phyloP scores from a whole-genome alignment of 2,329 filamentous ascomycete species.

The Macroventuria anomochaeta region DNA sequence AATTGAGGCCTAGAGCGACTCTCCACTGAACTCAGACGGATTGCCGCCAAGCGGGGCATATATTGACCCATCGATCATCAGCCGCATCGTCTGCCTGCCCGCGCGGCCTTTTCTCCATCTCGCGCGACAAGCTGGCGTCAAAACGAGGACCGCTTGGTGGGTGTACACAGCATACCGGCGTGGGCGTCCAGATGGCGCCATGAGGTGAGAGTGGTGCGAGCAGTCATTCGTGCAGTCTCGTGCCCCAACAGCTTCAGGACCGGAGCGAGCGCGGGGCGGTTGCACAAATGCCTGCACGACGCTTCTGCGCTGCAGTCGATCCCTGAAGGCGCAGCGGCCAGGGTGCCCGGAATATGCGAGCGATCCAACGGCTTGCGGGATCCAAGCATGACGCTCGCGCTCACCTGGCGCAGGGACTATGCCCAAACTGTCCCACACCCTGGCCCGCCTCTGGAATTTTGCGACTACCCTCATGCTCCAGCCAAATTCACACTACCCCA shows the following conservation, averaged over 20 bases:
- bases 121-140: constrained; percentile 30
- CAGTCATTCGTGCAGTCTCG: constrained; percentile 31
- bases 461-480: constrained; percentile 50
- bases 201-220: constrained; percentile 23
- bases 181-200: constrained; percentile 27
- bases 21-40: constrained; percentile 46
- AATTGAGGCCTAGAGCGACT: constrained; percentile 46
- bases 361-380: constrained; percentile 51
- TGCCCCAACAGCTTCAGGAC: constrained; percentile 30
- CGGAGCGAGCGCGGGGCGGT: constrained; percentile 37
- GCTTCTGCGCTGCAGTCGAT: constrained; percentile 40
- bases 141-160: constrained; percentile 16
- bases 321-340: constrained; percentile 42
- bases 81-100: constrained; percentile 42
- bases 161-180: constrained; percentile 17
- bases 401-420: constrained; percentile 42
- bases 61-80: constrained; percentile 50
- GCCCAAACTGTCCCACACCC: constrained; percentile 38
- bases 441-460: constrained; percentile 43
- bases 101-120: constrained; percentile 26
- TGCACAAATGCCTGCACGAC: constrained; percentile 25
- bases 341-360: constrained; percentile 46
- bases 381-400: constrained; percentile 48
- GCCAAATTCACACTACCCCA: constrained; percentile 51
- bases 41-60: constrained; percentile 47